Evolutionary conservation across 2,329 filamentous ascomycete genomes (phyloP).

Genomic region (Curvularia spicifera): DNA sequence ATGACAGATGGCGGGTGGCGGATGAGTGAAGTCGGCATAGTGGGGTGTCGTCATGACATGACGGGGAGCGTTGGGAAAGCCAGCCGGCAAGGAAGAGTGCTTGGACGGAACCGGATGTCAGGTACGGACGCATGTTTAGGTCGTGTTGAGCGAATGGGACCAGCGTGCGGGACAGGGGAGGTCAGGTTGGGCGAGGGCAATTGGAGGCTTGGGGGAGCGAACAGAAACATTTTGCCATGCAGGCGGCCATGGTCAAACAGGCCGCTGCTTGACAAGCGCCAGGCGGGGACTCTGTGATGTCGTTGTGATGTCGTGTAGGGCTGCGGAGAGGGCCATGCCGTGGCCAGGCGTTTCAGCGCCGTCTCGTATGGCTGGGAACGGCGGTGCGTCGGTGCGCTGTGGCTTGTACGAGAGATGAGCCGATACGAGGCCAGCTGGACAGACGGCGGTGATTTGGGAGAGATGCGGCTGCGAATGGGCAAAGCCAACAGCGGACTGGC

Average conservation of each 20-base stretch:
- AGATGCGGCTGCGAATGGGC: too few species aligned
- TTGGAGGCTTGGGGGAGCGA: slow-evolving; percentile 5
- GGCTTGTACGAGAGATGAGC: neutral
- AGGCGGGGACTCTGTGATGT: slow-evolving; percentile 19
- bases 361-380: slow-evolving; percentile 32
- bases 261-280: slow-evolving; percentile 21
- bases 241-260: slow-evolving; percentile 27
- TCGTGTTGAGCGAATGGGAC: neutral
- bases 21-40: neutral
- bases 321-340: slow-evolving; percentile 27
- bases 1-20: slow-evolving; percentile 7
- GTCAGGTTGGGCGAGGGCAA: neutral
- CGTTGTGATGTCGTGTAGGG: slow-evolving; percentile 20
- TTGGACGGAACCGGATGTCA: slow-evolving; percentile 6
- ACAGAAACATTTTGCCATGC: slow-evolving; percentile 22
- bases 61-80: too few species aligned
- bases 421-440: neutral
- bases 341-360: slow-evolving; percentile 40
- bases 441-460: too few species aligned
- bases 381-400: neutral
- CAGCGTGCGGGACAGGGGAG: neutral
- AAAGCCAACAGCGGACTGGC: too few species aligned
- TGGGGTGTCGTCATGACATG: neutral
- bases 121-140: slow-evolving; percentile 8
- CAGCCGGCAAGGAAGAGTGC: neutral